phyloP scores from a whole-genome alignment of 495 filamentous ascomycete species.

The Aspergillus bertholletiae region DNA sequence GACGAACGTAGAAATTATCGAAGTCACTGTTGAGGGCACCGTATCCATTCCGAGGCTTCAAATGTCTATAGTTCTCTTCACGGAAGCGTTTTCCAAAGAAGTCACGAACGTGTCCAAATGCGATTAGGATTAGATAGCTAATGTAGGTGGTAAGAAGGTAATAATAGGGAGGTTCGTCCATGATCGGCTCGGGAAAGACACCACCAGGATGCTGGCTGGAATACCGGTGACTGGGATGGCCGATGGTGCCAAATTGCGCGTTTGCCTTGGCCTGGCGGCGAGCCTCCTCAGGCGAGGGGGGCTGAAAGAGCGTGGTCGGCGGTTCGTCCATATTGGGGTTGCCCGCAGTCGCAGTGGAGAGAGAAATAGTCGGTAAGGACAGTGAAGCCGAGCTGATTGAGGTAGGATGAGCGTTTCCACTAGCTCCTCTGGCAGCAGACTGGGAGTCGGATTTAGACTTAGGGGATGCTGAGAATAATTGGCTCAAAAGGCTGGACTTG shows the following conservation, averaged over 20 bases:
- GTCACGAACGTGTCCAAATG: conserved; percentile 91
- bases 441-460: conserved; percentile 48
- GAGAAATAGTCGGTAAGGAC: conserved; percentile 85
- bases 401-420: conserved; percentile 50
- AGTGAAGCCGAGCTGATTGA: conserved; percentile 66
- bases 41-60: conserved; percentile 83
- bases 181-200: conserved; percentile 74
- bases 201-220: conserved; percentile 78
- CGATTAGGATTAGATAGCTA: conserved; percentile 92
- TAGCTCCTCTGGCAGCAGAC: conserved; percentile 55
- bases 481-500: conserved; percentile 60
- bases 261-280: conserved; percentile 70
- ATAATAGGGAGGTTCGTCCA: conserved; percentile 96
- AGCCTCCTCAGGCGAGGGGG: conserved; percentile 82
- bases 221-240: conserved; percentile 76
- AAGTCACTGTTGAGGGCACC: conserved; percentile 98
- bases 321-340: conserved; percentile 70
- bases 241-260: conserved; percentile 88
- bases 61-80: conserved; percentile 74
- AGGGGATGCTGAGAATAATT: conserved; percentile 57
- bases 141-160: conserved; percentile 96
- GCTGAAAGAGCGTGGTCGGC: conserved; percentile 82
- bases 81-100: conserved; percentile 97
- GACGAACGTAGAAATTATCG: conserved; percentile 94
- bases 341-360: conserved; percentile 83